phyloP scores from a whole-genome alignment of 345 rosid genomes.

The Mangifera indica region DNA sequence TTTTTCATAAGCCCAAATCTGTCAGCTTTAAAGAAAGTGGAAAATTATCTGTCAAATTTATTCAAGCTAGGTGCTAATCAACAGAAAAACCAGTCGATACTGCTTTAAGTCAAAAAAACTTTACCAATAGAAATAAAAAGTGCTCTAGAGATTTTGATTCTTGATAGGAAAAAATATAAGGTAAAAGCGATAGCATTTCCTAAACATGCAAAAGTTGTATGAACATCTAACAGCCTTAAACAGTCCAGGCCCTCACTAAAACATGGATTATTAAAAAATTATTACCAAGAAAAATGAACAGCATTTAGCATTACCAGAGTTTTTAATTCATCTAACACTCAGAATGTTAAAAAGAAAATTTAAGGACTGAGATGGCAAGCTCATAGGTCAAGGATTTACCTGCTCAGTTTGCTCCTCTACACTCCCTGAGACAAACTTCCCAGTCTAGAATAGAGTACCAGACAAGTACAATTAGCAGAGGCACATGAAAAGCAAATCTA shows the following conservation, averaged over 20 bases:
- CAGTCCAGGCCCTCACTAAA: background rate
- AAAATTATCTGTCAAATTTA: background rate
- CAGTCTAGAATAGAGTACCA: conserved; percentile 50
- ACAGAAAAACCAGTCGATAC: background rate
- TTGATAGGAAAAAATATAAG: background rate
- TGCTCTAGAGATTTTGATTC: background rate
- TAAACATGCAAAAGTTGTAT: background rate
- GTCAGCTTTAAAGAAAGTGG: background rate
- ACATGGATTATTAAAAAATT: background rate
- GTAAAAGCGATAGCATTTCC: background rate
- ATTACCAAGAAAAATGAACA: background rate
- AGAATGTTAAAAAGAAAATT: background rate
- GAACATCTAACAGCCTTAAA: background rate
- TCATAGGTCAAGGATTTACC: conserved; percentile 40
- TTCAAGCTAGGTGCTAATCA: background rate
- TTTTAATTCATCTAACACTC: background rate
- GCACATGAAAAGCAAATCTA: background rate
- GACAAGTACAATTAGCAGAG: conserved; percentile 14
- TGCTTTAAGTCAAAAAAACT: background rate
- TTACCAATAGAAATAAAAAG: background rate
- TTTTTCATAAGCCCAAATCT: background rate
- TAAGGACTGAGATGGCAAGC: background rate
- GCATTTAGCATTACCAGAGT: background rate
- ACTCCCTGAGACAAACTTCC: conserved; percentile 61
- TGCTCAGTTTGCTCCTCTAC: conserved; percentile 87